These are phyloP conservation scores for Carpinus fangiana DNA, from an alignment of 306 rosid species.

Conservation along the genomic window DNA sequence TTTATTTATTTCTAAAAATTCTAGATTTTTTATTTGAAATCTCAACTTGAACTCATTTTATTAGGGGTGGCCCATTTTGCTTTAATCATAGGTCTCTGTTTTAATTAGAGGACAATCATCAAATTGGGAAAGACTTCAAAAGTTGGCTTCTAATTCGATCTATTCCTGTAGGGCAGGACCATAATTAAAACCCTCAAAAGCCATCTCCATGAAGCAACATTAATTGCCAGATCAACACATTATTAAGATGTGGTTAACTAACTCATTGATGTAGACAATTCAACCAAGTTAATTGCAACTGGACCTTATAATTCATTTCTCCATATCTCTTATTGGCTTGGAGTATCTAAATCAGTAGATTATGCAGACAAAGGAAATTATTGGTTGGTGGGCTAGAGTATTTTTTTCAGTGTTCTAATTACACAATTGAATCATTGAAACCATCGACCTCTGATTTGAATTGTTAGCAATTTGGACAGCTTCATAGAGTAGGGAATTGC, in stretches of 20 bases:
- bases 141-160: too few species aligned
- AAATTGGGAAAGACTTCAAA: too few species aligned
- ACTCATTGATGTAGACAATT: conserved; percentile 38
- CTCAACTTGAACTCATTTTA: not conserved
- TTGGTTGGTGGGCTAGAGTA: too few species aligned
- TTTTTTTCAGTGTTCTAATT: too few species aligned
- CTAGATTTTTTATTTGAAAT: not conserved
- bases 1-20: not conserved
- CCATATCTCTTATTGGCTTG: not conserved
- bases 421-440: too few species aligned
- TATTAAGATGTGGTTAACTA: conserved; percentile 10
- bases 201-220: too few species aligned
- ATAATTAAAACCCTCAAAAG: too few species aligned
- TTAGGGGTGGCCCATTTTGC: not conserved
- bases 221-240: not conserved
- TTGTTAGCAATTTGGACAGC: too few species aligned
- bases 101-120: too few species aligned
- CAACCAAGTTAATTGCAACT: conserved; percentile 36
- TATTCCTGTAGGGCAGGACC: too few species aligned
- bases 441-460: too few species aligned
- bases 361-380: not conserved
- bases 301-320: not conserved
- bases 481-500: too few species aligned
- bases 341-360: not conserved
- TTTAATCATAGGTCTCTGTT: not conserved